Base-by-base conservation (phyloP, 177 flowering plant species). In the Telopea speciosissima region DNA sequence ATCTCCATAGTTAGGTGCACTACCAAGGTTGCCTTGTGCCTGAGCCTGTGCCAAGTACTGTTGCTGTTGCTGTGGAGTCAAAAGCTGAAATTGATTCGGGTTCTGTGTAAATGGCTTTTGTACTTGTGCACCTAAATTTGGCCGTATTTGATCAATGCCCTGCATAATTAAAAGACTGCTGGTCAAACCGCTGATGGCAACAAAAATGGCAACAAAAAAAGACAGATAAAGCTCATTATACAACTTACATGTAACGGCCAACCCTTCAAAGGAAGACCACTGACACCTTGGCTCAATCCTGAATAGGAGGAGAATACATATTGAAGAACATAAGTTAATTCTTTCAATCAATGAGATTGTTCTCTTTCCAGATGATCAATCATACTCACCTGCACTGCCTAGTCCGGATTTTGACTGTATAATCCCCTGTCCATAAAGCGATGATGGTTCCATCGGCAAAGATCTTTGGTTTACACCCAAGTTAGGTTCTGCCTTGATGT, bases 191-290 rank as follows among this genome's bases (percentile, higher is more conserved):
- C 33, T 11, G 31, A 28, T 28, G 6, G 25, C 23, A n/a, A 63
- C 28, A 44, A 12, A 68, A 70, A 16, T 24, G n/a, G n/a, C 45
- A 14, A 22, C 65, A 65, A 62, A 7, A 58, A 17, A 24, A 22
- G 31, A 5, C 10, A 56, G 56, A 54, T n/a, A 65, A 54, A n/a
- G 42, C 63, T 28, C 24, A 28, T 62, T 36, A 31, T 52, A 44
- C 10, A 65, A 83, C 95, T 91, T 84, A 93, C 98, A 40, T 96
- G 89, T 68, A 90, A 73, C 40, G 97, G 96, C 93, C 96, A 89
- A 70, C 97, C 97, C 86, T 87, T 91, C 73, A 90, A 75, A 42
- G 96, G 97, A 77, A 89, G 86, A 68, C 90, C 83, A 71, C 85
- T 80, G 24, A 80, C 85, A 61, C 96, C 89, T 78, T 82, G 93